Conservation (phyloP, 1,284 basidiomycete genomes). For the Paramarasmius palmivorus region DNA sequence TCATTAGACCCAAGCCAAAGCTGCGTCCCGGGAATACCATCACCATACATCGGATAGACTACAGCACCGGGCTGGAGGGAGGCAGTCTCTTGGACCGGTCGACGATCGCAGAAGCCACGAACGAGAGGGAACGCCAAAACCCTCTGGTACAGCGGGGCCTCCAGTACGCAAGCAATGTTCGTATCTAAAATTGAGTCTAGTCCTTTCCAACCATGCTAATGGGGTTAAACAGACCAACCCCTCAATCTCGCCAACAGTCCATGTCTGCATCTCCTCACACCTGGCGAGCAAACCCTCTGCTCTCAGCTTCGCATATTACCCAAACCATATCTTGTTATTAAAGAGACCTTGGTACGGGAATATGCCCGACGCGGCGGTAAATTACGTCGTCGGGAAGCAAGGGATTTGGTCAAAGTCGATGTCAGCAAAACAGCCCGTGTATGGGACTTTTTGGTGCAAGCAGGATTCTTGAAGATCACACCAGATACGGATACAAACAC, state of each 20-base stretch:
- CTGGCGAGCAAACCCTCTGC: conserved; percentile 87
- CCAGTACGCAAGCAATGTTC: conserved; percentile 50
- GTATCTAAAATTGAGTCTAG: conserved; percentile 18
- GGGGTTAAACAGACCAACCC: conserved; percentile 64
- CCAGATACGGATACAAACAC: conserved; percentile 36
- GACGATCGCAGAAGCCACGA: conserved; percentile 60
- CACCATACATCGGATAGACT: conserved; percentile 54
- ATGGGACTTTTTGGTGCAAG: conserved; percentile 86
- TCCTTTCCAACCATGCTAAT: neutral
- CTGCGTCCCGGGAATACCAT: conserved; percentile 58
- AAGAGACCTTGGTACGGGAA: conserved; percentile 89
- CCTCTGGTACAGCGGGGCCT: conserved; percentile 33
- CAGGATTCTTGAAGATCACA: conserved; percentile 70
- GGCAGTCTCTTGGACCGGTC: conserved; percentile 58
- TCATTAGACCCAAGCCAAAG: conserved; percentile 58
- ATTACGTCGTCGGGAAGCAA: conserved; percentile 81
- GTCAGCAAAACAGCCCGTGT: conserved; percentile 89
- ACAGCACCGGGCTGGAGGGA: conserved; percentile 43
- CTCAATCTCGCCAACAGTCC: conserved; percentile 87
- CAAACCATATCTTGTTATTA: conserved; percentile 90
- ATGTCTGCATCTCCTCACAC: conserved; percentile 83
- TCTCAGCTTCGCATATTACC: conserved; percentile 86
- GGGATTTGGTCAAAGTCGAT: conserved; percentile 89
- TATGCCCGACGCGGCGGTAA: conserved; percentile 88
- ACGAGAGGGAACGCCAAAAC: conserved; percentile 57